A percentile compares a stretch with the other conserved stretches of the same genome.
phyloP scores from a whole-genome alignment of 2,329 filamentous ascomycete species.

The Cladophialophora psammophila region DNA sequence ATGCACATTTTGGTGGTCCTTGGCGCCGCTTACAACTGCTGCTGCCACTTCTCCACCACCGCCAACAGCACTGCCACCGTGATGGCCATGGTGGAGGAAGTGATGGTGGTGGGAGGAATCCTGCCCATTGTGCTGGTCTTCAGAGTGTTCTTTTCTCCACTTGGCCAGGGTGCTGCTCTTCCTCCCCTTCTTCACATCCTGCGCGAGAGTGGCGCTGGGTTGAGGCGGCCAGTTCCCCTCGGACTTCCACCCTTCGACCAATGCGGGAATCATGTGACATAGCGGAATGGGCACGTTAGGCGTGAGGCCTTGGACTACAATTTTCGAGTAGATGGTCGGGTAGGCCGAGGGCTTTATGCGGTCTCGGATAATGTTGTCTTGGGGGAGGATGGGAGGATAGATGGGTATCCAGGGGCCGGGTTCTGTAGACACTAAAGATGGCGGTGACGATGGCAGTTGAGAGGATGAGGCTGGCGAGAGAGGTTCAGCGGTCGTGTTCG shows the following conservation, averaged over 20 bases:
- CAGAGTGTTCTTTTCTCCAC: slow-evolving; percentile 31
- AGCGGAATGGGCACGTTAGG: slow-evolving; percentile 90
- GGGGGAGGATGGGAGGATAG: slow-evolving; percentile 74
- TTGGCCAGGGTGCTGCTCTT: slow-evolving; percentile 30
- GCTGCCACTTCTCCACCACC: slow-evolving; percentile 2
- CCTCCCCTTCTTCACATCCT: slow-evolving; percentile 30
- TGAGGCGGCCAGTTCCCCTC: slow-evolving; percentile 89
- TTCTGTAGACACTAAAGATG: slow-evolving; percentile 40
- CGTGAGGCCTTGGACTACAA: slow-evolving; percentile 78
- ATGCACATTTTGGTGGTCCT: not conserved
- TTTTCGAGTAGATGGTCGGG: slow-evolving; percentile 85
- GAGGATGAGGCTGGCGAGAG: slow-evolving; percentile 35
- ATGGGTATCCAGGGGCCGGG: slow-evolving; percentile 72
- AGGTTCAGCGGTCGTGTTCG: slow-evolving; percentile 12
- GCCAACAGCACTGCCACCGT: not conserved
- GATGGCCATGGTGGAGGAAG: slow-evolving; percentile 4
- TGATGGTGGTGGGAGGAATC: slow-evolving; percentile 6
- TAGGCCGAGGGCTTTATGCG: slow-evolving; percentile 78
- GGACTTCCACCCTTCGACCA: slow-evolving; percentile 90
- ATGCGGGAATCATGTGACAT: slow-evolving; percentile 76
- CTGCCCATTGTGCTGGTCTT: not conserved
- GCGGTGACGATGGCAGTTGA: slow-evolving; percentile 53
- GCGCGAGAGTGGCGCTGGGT: slow-evolving; percentile 19
- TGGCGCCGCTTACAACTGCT: slow-evolving; percentile 1
- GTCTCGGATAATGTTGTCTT: slow-evolving; percentile 76